These are phyloP conservation scores for Chlorophyllum brunneum DNA, from an alignment of 768 basidiomycete species.

Conservation along the genomic window DNA sequence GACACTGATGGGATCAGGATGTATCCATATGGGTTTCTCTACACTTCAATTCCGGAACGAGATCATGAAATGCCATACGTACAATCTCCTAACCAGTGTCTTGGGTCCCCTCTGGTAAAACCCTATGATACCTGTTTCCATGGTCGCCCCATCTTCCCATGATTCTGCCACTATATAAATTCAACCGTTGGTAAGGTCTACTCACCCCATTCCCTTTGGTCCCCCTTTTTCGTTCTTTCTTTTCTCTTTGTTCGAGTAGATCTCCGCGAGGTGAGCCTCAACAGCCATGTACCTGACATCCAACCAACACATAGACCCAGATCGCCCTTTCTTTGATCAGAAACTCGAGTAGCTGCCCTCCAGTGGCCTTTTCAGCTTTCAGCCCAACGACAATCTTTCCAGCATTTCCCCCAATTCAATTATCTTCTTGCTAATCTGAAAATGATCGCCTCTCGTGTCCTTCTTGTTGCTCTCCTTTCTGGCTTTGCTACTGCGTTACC, in stretches of 20 bases:
- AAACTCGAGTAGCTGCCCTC: conserved; percentile 52
- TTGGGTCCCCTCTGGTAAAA: conserved; percentile 6
- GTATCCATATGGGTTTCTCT: conserved; percentile 4
- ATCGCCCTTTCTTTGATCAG: conserved; percentile 70
- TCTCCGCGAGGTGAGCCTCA: conserved; percentile 48
- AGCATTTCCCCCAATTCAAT: conserved; percentile 44
- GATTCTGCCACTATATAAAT: conserved; percentile 22
- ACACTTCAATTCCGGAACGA: conserved; percentile 2
- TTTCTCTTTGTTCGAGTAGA: conserved; percentile 56
- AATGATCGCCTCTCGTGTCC: conserved; percentile 60
- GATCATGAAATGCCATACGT: conserved; percentile 6
- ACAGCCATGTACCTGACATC: conserved; percentile 2
- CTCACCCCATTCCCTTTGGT: conserved; percentile 21
- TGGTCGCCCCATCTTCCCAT: conserved; percentile 25
- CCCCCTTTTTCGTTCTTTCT: conserved; percentile 34
- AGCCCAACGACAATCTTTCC: conserved; percentile 34
- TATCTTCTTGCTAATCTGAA: conserved; percentile 34
- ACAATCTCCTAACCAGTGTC: conserved; percentile 12
- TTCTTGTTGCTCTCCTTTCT: conserved; percentile 53
- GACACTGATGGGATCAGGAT: conserved; percentile 10
- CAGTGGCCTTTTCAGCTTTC: conserved; percentile 55
- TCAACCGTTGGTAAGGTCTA: background rate
- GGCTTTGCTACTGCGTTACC: conserved; percentile 48
- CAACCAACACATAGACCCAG: conserved; percentile 25
- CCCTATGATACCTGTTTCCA: conserved; percentile 31